Evolutionary conservation across 106 monocot species (phyloP), one percentile per base, ranked within the genome.

Genomic region (Hemerocallis citrina): DNA sequence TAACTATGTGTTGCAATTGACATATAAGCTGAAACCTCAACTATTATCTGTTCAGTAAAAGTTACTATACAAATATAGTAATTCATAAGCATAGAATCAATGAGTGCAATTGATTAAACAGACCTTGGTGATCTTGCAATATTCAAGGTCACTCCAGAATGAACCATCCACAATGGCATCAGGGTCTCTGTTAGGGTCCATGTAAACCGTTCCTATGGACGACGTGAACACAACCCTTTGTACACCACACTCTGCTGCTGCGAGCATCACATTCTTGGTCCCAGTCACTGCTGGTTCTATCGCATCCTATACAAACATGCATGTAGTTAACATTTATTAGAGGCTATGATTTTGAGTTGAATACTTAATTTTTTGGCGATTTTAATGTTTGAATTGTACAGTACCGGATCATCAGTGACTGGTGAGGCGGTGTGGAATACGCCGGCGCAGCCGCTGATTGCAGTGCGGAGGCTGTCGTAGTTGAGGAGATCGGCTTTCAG

Each of bases 391-490:
- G n/a, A n/a, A n/a, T n/a, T n/a, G n/a, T n/a, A n/a, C n/a, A n/a
- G 14, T 43, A 43, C 43, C 4, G 43, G 43, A 35, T 83, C 78
- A 46, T 83, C 74, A 7, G 74, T 67, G 40, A 83, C 66, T 1
- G 83, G 83, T 10, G 69, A 74, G 1, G 83, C 83, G 3, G 70
- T 71, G 58, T 83, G 83, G 70, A 83, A 83, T 38, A 83, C 74
- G 6, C 83, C 83, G 30, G 74, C 41, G 61, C 83, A 83, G 35
- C 78, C 78, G 0, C 29, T 21, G 44, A 83, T 52, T 0, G 78
- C 83, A 2, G 31, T 21, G 2, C 39, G 36, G 49, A 78, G 61
- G 34, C 66, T 66, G n/a, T 67, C 71, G 14, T 31, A 17, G 52
- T 83, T 71, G 28, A 74, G 57, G 23, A 83, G 34, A 34, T 83